Percentiles rank a stretch among this genome's conserved stretches.
Conservation (phyloP, 371 early-diverging fungal genomes). For the Dichotomocladium elegans region DNA sequence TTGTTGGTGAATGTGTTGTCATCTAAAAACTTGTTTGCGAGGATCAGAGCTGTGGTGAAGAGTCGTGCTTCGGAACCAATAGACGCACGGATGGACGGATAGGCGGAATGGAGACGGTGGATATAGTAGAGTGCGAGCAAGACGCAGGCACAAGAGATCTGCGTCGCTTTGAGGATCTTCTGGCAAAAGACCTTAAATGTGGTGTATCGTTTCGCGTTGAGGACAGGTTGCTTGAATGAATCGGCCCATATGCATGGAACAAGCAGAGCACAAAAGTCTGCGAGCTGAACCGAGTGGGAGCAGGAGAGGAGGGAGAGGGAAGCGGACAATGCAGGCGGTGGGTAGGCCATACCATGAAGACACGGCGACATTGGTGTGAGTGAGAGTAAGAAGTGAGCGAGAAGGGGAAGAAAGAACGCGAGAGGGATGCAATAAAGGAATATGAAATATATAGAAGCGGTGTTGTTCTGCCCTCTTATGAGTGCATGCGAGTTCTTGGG, state of each 20-base stretch:
- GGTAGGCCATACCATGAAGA: background rate
- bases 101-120: constrained; percentile 28
- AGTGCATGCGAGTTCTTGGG: too few relatives aligned
- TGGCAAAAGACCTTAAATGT: constrained; percentile 45
- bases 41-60: constrained; percentile 61
- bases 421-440: background rate
- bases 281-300: constrained; percentile 28
- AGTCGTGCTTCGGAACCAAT: constrained; percentile 60
- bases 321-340: background rate
- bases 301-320: constrained; percentile 16
- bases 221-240: constrained; percentile 11
- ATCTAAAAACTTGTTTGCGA: constrained; percentile 65
- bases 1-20: constrained; percentile 70
- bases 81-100: constrained; percentile 37
- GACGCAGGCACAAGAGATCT: constrained; percentile 40
- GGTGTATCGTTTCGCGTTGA: constrained; percentile 28
- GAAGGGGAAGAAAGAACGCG: background rate
- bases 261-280: constrained; percentile 37
- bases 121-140: constrained; percentile 41
- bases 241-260: constrained; percentile 50
- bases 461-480: too few relatives aligned
- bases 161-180: constrained; percentile 49
- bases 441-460: background rate
- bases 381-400: background rate
- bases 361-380: constrained; percentile 3